Evolutionary conservation across 495 filamentous ascomycete species (phyloP).

Genomic region (Lasiosphaeria miniovina): DNA sequence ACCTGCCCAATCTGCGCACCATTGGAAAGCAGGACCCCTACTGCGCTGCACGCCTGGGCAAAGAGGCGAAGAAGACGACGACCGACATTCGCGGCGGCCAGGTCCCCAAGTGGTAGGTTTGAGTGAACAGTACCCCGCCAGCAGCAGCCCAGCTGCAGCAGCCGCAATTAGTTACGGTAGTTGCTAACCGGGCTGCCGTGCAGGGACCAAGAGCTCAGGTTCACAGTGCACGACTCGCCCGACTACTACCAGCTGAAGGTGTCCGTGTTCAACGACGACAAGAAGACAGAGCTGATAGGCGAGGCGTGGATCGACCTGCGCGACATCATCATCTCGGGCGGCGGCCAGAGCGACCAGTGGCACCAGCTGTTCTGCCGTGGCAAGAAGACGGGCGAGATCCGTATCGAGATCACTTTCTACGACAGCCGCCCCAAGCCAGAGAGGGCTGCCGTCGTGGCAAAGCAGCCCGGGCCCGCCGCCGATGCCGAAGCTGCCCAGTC

Average conservation of each 20-base stretch:
- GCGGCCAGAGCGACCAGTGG: slow-evolving; percentile 91
- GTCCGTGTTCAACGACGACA: slow-evolving; percentile 96
- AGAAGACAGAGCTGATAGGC: slow-evolving; percentile 91
- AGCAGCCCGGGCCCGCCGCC: slow-evolving; percentile 23
- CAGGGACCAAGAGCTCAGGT: slow-evolving; percentile 97
- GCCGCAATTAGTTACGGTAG: background rate
- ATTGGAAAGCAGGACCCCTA: slow-evolving; percentile 99
- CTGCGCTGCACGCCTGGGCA: slow-evolving; percentile 87
- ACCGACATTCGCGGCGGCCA: slow-evolving; percentile 94
- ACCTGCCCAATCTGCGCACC: slow-evolving; percentile 90
- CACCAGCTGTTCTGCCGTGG: slow-evolving; percentile 80
- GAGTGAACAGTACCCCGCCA: no score
- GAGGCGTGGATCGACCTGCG: slow-evolving; percentile 85
- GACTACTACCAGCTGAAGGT: slow-evolving; percentile 94
- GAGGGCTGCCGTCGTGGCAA: slow-evolving; percentile 54
- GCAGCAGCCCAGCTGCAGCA: no score
- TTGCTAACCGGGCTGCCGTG: background rate
- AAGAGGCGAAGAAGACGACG: slow-evolving; percentile 96
- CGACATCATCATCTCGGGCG: slow-evolving; percentile 76
- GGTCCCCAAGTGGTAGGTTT: slow-evolving; percentile 86
- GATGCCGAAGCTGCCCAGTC: slow-evolving; percentile 22
- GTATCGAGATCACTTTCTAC: slow-evolving; percentile 95
- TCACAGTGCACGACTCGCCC: slow-evolving; percentile 90
- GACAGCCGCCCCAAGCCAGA: slow-evolving; percentile 80
- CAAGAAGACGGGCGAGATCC: slow-evolving; percentile 91